These are phyloP conservation scores for Aotearoamyces nothofagi DNA, from an alignment of 2,329 filamentous ascomycete genomes.

Conservation along the genomic window DNA sequence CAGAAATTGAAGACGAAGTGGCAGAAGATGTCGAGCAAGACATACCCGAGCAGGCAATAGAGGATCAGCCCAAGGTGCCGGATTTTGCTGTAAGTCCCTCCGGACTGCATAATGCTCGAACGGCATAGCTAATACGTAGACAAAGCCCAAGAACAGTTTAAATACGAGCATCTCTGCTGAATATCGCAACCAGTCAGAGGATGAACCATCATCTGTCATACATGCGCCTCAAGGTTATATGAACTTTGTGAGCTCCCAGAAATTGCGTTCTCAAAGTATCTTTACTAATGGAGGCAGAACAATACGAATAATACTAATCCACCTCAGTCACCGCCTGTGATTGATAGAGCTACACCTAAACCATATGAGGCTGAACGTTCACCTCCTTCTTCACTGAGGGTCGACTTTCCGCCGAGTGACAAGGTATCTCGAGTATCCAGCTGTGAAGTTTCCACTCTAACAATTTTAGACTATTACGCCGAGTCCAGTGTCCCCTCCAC, in stretches of 20 bases:
- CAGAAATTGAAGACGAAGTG: slow-evolving; percentile 69
- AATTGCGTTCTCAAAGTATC: slow-evolving; percentile 1
- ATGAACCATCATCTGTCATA: slow-evolving; percentile 80
- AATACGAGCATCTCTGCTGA: slow-evolving; percentile 41
- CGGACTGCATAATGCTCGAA: too few relatives aligned
- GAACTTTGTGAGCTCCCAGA: slow-evolving; percentile 48
- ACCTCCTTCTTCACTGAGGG: slow-evolving; percentile 5
- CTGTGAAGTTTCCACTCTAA: not conserved
- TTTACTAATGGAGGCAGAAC: slow-evolving; percentile 7
- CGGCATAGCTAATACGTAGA: too few relatives aligned
- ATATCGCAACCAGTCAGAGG: slow-evolving; percentile 43
- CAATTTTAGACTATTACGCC: slow-evolving; percentile 14
- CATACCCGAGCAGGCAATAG: slow-evolving; percentile 17
- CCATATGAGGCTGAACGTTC: slow-evolving; percentile 10
- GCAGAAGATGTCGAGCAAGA: slow-evolving; percentile 38
- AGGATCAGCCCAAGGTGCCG: too few relatives aligned
- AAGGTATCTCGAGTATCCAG: slow-evolving; percentile 10
- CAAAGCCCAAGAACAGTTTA: too few relatives aligned
- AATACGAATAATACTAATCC: slow-evolving; percentile 9
- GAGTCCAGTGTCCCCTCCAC: slow-evolving; percentile 36
- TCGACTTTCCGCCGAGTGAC: slow-evolving; percentile 11
- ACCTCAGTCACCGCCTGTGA: slow-evolving; percentile 5
- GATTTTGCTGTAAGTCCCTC: not conserved
- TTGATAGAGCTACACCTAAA: slow-evolving; percentile 15
- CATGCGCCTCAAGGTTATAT: slow-evolving; percentile 76